These are phyloP conservation scores for Phytophthora pinifolia DNA, from an alignment of 352 stramenopile species.

Conservation along the genomic window DNA sequence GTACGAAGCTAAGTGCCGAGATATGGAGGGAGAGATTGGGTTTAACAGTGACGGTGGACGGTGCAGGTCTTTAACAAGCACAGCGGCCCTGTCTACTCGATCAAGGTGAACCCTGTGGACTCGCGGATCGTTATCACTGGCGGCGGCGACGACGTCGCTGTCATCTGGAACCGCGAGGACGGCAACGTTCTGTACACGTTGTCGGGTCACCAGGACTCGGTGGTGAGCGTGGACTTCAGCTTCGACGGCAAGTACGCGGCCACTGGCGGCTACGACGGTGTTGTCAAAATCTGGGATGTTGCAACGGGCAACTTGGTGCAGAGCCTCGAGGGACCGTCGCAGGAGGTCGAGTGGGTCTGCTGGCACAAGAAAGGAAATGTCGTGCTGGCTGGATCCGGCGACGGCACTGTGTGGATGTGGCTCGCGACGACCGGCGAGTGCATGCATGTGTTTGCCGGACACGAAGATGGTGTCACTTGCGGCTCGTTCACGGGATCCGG, in stretches of 20 bases:
- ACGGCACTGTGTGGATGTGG: constrained; percentile 93
- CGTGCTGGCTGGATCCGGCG: constrained; percentile 84
- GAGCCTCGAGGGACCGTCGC: constrained; percentile 85
- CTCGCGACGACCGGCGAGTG: constrained; percentile 94
- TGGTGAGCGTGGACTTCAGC: constrained; percentile 85
- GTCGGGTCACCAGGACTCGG: constrained; percentile 77
- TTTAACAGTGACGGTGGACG: neutral
- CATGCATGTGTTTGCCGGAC: constrained; percentile 97
- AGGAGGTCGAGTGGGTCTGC: constrained; percentile 90
- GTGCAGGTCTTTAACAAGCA: constrained; percentile 74
- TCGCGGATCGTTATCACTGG: constrained; percentile 80
- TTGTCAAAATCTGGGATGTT: constrained; percentile 91
- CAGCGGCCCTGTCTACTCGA: constrained; percentile 74
- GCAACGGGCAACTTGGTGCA: constrained; percentile 77
- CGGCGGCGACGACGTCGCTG: constrained; percentile 78
- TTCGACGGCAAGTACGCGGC: constrained; percentile 88
- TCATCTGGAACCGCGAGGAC: constrained; percentile 89
- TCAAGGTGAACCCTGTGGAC: constrained; percentile 82
- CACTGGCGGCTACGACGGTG: constrained; percentile 82
- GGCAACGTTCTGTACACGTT: constrained; percentile 78
- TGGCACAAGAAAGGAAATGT: constrained; percentile 93
- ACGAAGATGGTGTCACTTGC: constrained; percentile 94
- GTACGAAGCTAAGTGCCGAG: constrained; percentile 14
- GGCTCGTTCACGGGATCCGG: constrained; percentile 94
- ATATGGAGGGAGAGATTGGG: neutral